phyloP scores from a whole-genome alignment of 495 filamentous ascomycete species.

The Lentithecium fluviatile region DNA sequence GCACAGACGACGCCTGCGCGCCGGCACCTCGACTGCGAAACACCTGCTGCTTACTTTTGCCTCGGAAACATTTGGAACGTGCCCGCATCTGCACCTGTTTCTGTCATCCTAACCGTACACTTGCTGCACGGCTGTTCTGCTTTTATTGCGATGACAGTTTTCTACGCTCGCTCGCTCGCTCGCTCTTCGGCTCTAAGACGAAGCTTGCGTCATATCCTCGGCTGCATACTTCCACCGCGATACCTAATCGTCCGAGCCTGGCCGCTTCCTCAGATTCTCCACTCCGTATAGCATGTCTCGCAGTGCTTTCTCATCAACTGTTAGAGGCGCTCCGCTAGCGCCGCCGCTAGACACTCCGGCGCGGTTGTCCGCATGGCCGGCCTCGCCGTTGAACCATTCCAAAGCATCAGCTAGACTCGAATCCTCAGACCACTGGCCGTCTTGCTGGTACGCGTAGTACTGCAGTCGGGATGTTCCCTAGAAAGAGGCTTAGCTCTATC shows the following conservation, averaged over 20 bases:
- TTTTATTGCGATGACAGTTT: no score
- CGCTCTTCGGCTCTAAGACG: no score
- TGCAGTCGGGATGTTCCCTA: constrained; percentile 25
- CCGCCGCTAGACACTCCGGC: constrained; percentile 1
- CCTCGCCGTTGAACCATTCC: constrained; percentile 28
- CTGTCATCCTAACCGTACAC: no score
- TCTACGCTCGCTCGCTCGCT: no score
- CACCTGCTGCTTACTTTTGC: no score
- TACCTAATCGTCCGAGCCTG: constrained; percentile 45
- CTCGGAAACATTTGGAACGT: no score
- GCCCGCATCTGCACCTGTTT: no score
- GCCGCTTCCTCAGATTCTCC: constrained; percentile 71
- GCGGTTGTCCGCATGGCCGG: neutral
- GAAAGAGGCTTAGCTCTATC: constrained; percentile 1
- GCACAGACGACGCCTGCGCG: no score
- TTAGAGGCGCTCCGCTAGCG: neutral
- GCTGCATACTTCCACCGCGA: neutral
- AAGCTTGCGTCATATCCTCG: neutral
- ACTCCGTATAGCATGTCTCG: constrained; percentile 66
- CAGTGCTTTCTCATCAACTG: constrained; percentile 46
- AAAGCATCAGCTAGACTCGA: neutral
- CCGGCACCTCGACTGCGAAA: no score
- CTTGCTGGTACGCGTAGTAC: constrained; percentile 13
- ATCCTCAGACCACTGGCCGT: constrained; percentile 8
- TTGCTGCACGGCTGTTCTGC: no score